Base-by-base conservation (phyloP, 805 yeast species). In the Nakazawaea anatomiae region DNA sequence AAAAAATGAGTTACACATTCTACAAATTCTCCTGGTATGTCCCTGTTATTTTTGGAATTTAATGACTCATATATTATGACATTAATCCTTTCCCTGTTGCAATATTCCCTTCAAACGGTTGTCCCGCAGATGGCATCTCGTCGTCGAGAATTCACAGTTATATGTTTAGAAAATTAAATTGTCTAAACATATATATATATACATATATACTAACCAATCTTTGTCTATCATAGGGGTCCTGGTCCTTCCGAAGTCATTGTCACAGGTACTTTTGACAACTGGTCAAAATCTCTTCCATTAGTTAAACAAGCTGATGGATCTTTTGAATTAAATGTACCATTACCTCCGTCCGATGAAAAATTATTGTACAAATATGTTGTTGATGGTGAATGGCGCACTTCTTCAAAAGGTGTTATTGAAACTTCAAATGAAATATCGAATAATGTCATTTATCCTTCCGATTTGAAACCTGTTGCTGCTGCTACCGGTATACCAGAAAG, bases 241-340 rank as follows among this genome's bases (percentile, higher is more conserved):
- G 71, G 70, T 38, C 69, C 74, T 6, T 29, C 47, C 12, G 54
- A 59, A 35, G 84, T 82, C 49, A 67, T 79, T 53, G 82, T 82
- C 55, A 80, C 86, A 35, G 87, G 87, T 46, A 69, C 77, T 39
- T 80, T 79, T 61, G 84, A 79, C 60, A 64, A 78, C 57, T 82
- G 87, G 87, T 56, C 74, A 40, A 70, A 79, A 57, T 63, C 76
- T 2, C 68, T 71, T 51, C 73, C 73, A 25, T 68, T 82, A 31
- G 71, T 76, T 44, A 75, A 77, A 57, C 74, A 72, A 54, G 42
- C 61, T 1, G 69, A 74, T 42, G 69, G 70, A 10, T 55, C 63
- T 1, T 68, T 65, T 51, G 61, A 61, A 48, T 51, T 69, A 25
- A 54, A 65, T n/a, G 58, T 61, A 12, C 68, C 71, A 36, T 55